Evolutionary conservation across 257 asterid species (phyloP), one percentile per base, ranked within the genome.

Genomic region (Solanum rostratum): DNA sequence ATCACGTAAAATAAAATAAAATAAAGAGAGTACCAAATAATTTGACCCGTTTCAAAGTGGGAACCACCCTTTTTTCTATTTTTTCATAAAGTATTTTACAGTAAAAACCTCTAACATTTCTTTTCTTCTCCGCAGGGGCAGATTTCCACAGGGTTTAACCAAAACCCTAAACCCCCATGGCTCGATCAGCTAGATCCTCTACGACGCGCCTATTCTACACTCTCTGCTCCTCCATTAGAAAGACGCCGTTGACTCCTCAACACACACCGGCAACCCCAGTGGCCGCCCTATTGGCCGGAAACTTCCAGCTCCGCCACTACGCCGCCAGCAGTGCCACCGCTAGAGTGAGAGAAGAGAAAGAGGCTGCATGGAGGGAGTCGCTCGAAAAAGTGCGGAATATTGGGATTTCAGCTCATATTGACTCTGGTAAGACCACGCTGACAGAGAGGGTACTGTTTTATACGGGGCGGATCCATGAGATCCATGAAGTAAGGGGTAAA

Each of bases 381-480:
- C 83, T 94, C 78, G 90, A 87, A 79, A 95, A 91, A 91, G 91
- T 95, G 24, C 93, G 99, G 20, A 97, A 97, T 68, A 97, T 97
- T 49, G 99, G 99, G 41, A 97, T 94, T 69, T 96, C 99, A 66
- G 99, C 99, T 37, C 99, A 96, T 84, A 96, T 94, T 76, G 99
- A 96, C 86, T 96, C 99, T 14, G 98, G 99, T 7, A 96, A 96
- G 88, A 97, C 99, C 66, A 97, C 99, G 82, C 86, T 97, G 80
- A 97, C 99, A 18, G 99, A 97, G 92, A 91, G 99, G 85, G 89
- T 95, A 22, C 41, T 95, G 90, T 97, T 22, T 69, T 97, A 97
- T 65, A 97, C 99, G 52, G 99, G 99, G 79, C 92, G 97, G 92
- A 97, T 97, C 90, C 98, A 95, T 86, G 97, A 96, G 92, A 94